Evolutionary conservation across 345 rosid genomes (phyloP), one percentile per base, ranked within the genome.

Genomic region (Eucalyptus tenuipes): DNA sequence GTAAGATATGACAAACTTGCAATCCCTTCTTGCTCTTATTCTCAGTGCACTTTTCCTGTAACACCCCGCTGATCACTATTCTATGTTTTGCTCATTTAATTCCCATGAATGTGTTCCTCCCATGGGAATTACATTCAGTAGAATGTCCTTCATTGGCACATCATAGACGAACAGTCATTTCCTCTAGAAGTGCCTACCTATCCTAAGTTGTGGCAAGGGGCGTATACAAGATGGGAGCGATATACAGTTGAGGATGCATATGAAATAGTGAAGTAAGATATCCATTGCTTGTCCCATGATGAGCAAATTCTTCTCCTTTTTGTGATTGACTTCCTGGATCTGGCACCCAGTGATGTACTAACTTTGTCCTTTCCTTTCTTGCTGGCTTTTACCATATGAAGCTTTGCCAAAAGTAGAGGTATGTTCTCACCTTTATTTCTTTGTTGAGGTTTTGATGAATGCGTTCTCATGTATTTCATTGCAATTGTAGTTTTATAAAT

Each of bases 111-210:
- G 59, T 64, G 86, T 86, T 90, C 91, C 93, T 91, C 90, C 89
- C 45, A 45, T 92, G 91, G 88, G 47, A 80, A 90, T 94, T 93
- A 66, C 92, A 89, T 91, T 92, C 88, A 86, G 94, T 94, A 98
- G 99, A 98, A 98, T 90, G 99, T 97, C 88, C 93, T 98, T 91
- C 99, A 98, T 92, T 97, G 98, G 99, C 99, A 98, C 94, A 96
- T 98, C 86, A 94, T 98, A 87, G 99, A 98, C 37, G 96, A 95
- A 88, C 87, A 98, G 92, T 94, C 99, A 85, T 98, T 98, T 94
- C 99, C 99, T 89, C 87, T 98, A 27, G 99, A 98, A 91, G 93
- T 94, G 47, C 99, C 99, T 44, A 81, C 97, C 59, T 95, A 92
- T 92, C 98, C 98, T 88, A 94, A 95, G 88, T 89, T 98, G 91